Evolutionary conservation across 345 rosid species (phyloP).

Genomic region (Populus deltoides): DNA sequence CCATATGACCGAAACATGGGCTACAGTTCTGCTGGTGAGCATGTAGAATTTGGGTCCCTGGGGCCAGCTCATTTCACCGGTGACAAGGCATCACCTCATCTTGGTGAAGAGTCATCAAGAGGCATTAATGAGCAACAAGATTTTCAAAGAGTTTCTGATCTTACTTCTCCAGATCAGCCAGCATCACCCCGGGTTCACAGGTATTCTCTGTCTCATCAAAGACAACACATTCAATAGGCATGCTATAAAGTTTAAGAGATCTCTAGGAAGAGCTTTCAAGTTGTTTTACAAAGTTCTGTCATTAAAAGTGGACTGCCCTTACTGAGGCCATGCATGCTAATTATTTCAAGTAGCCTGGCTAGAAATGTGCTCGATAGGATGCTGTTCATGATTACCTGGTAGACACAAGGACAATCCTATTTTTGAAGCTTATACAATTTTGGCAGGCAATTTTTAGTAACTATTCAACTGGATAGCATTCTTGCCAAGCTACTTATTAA

Average conservation of each 20-base stretch:
- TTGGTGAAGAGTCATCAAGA: background rate
- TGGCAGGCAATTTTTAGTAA: background rate
- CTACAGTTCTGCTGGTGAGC: slow-evolving; percentile 16
- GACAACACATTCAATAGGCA: background rate
- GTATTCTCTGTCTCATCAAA: slow-evolving; percentile 1
- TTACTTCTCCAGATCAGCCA: slow-evolving; percentile 11
- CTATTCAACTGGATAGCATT: background rate
- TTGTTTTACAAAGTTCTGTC: background rate
- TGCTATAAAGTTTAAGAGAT: background rate
- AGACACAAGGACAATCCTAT: background rate
- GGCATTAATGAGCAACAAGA: background rate
- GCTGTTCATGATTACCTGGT: background rate
- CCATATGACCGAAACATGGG: slow-evolving; percentile 11
- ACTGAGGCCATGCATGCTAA: background rate
- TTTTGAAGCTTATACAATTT: background rate
- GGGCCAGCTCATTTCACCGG: slow-evolving; percentile 8
- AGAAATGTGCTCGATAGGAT: background rate
- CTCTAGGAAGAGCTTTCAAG: background rate
- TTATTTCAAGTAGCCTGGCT: background rate
- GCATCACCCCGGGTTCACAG: slow-evolving; percentile 8
- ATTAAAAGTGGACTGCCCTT: background rate
- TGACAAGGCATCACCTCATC: slow-evolving; percentile 1
- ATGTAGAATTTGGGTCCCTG: slow-evolving; percentile 20
- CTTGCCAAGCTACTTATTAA: background rate
- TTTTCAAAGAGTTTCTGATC: slow-evolving; percentile 3